Evolutionary conservation across 2,329 filamentous ascomycete species (phyloP).

Genomic region (Penicillium sumatraense): DNA sequence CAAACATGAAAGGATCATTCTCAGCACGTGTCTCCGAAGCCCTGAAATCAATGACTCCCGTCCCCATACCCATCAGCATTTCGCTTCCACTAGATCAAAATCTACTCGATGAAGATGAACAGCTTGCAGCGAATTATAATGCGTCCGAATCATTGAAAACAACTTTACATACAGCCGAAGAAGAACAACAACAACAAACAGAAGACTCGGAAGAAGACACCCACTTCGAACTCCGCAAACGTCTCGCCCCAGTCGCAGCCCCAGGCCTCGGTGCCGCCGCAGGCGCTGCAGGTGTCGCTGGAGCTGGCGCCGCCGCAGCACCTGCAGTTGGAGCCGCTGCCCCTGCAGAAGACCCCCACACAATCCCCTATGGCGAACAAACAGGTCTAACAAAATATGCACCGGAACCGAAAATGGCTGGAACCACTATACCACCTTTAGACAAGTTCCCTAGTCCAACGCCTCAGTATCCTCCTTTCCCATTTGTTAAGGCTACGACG

Average conservation of each 20-base stretch:
- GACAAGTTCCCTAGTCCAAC: constrained; percentile 50
- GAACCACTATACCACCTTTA: constrained; percentile 60
- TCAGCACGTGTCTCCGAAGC: constrained; percentile 41
- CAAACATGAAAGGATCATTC: constrained; percentile 67
- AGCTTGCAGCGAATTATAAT: too few species aligned
- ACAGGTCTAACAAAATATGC: constrained; percentile 62
- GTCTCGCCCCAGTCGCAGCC: constrained; percentile 1
- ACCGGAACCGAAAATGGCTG: constrained; percentile 64
- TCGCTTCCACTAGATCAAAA: constrained; percentile 10
- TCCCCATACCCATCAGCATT: constrained; percentile 9
- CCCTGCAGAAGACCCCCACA: constrained; percentile 28
- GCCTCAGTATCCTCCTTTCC: constrained; percentile 61
- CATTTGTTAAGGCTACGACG: constrained; percentile 57
- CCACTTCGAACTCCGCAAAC: constrained; percentile 34
- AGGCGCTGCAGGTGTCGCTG: background rate
- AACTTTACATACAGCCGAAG: background rate
- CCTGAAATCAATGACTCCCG: constrained; percentile 21
- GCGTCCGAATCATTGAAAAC: too few species aligned
- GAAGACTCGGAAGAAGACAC: background rate
- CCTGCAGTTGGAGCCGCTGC: background rate
- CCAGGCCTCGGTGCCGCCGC: background rate
- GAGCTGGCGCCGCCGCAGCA: background rate
- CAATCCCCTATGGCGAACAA: constrained; percentile 60
- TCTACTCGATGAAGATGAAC: background rate
- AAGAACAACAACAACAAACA: background rate